These are phyloP conservation scores for Trichoderma citrinoviride DNA, from an alignment of 2,329 filamentous ascomycete genomes.

Conservation along the genomic window DNA sequence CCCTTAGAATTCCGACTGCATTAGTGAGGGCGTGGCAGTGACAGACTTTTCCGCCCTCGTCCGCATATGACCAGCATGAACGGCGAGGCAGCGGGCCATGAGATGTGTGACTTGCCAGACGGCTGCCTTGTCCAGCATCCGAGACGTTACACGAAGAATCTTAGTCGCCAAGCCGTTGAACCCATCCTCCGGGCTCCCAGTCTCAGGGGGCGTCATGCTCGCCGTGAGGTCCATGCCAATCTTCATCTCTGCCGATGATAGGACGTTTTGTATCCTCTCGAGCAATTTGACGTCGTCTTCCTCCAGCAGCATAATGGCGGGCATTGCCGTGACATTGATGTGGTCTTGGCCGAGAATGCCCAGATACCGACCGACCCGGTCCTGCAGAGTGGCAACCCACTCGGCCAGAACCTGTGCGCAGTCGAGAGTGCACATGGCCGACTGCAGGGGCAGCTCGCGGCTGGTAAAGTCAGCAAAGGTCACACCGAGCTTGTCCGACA, in stretches of 20 bases:
- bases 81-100: slow-evolving; percentile 55
- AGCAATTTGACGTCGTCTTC: slow-evolving; percentile 87
- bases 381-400: slow-evolving; percentile 90
- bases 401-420: slow-evolving; percentile 92
- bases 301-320: slow-evolving; percentile 85
- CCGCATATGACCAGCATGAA: slow-evolving; percentile 52
- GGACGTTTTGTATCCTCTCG: slow-evolving; percentile 75
- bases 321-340: slow-evolving; percentile 75
- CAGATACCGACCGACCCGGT: slow-evolving; percentile 85
- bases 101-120: slow-evolving; percentile 75
- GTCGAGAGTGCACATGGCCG: slow-evolving; percentile 88
- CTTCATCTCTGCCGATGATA: slow-evolving; percentile 75
- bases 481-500: slow-evolving; percentile 81
- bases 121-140: slow-evolving; percentile 82
- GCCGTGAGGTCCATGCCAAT: slow-evolving; percentile 57
- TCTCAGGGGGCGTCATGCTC: slow-evolving; percentile 52
- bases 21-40: not conserved
- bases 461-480: slow-evolving; percentile 82
- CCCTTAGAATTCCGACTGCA: too few relatives aligned
- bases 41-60: slow-evolving; percentile 53
- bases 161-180: slow-evolving; percentile 79
- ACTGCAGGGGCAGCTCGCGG: slow-evolving; percentile 83
- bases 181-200: slow-evolving; percentile 54
- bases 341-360: slow-evolving; percentile 82
- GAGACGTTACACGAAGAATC: slow-evolving; percentile 78